Evolutionary conservation across 2,329 filamentous ascomycete species (phyloP).

Genomic region (Cladosporium oxysporum): DNA sequence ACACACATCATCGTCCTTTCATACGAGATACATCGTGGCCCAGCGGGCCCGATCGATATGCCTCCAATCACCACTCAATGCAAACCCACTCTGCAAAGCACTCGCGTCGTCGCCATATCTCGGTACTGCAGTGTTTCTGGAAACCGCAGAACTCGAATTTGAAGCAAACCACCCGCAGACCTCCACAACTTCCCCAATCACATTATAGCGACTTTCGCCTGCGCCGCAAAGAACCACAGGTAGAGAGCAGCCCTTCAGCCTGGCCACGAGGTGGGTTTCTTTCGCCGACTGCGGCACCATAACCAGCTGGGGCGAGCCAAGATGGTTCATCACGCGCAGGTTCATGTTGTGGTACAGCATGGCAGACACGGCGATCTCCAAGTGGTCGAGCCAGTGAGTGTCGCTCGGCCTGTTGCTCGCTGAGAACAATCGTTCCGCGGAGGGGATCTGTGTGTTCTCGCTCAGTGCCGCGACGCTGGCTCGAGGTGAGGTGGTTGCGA

Average conservation of each 20-base stretch:
- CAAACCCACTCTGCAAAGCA: not conserved
- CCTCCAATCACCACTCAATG: not conserved
- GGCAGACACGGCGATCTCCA: not conserved
- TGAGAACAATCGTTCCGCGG: too few species aligned
- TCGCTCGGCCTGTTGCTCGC: not conserved
- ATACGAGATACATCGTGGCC: not conserved
- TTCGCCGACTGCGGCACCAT: not conserved
- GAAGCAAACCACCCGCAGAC: not conserved
- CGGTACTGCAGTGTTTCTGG: too few species aligned
- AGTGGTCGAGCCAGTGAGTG: not conserved
- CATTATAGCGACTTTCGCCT: not conserved
- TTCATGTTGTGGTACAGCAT: not conserved
- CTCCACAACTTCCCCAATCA: not conserved
- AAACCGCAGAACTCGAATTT: not conserved
- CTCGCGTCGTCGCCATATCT: too few species aligned
- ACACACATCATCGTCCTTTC: not conserved
- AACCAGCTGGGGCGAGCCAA: not conserved
- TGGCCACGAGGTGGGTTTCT: not conserved
- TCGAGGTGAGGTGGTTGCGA: not conserved
- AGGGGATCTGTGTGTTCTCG: not conserved
- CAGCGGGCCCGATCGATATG: not conserved
- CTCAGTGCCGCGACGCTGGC: not conserved
- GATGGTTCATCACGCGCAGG: not conserved
- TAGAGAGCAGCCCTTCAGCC: not conserved
- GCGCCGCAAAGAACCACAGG: not conserved